Base-by-base conservation (phyloP, 2,329 filamentous ascomycete species). In the Colletotrichum viniferum region DNA sequence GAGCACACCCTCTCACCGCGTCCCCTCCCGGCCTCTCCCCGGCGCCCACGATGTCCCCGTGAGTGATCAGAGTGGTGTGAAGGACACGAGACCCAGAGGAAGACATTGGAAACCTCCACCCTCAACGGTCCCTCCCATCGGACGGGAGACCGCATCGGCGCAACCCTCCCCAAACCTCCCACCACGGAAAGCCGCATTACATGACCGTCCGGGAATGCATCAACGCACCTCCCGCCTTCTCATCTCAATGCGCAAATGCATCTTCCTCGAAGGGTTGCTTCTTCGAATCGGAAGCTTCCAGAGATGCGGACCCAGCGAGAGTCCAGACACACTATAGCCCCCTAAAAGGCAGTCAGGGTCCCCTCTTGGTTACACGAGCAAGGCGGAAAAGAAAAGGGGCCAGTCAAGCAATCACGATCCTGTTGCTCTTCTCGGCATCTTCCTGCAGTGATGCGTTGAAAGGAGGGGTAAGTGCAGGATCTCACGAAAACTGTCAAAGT, bases 381-480 rank as follows among this genome's bases (percentile, higher is more conserved):
- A 32, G 58, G 58, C 58, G 43, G 43, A 52, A 24, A 52, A 52
- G 43, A 52, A 52, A 52, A 52, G n/a, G 43, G 43, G 43, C 1
- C n/a, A 38, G 14, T 38, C 36, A 21, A 13, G 43, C n/a, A 52
- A 24, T 52, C n/a, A 43, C 61, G 28, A 61, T 32, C 16, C 28
- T 38, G 61, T 63, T 30, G 21, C 64, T 14, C n/a, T 56, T 26
- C 48, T 58, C 55, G 52, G 65, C 52, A 55, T 21, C 21, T 36
- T 24, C 48, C 61, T 43, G 61, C 61, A 38, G 48, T 36, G 43
- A 52, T 52, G n/a, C 43, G 55, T 28, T n/a, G 34, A 24, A 62
- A 28, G 36, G 61, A 48, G 61, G 67, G 68, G 36, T 26, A 60
- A 62, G 61, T 75, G 73, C 73, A 75, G 73, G 69, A 75, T 75